Conservation (phyloP, 257 asterid species). For the Solanum lignicaule region DNA sequence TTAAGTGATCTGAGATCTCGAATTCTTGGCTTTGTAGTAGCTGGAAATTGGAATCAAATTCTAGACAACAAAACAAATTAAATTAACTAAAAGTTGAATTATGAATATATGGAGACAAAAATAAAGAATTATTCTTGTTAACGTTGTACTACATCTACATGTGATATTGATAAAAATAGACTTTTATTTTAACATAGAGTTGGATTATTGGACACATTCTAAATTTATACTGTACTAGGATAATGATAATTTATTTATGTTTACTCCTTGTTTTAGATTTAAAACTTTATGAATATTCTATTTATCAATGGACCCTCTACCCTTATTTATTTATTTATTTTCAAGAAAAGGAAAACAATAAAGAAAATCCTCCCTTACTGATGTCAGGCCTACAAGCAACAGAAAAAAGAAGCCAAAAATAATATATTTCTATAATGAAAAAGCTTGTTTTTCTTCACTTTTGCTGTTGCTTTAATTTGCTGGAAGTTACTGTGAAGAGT, state of each 20-base stretch:
- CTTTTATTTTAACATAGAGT: not conserved
- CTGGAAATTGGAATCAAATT: conserved; percentile 66
- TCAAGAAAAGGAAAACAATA: not conserved
- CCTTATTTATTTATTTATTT: not conserved
- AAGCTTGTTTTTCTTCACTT: not conserved
- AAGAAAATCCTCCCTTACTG: not conserved
- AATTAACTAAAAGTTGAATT: not conserved
- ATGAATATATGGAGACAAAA: not conserved
- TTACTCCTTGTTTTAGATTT: not conserved
- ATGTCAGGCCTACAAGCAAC: not conserved
- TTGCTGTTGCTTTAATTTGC: not conserved
- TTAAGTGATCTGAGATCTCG: conserved; percentile 74
- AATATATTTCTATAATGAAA: not conserved
- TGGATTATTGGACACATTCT: not conserved
- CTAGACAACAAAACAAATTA: conserved; percentile 16
- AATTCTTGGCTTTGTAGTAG: conserved; percentile 67
- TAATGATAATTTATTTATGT: not conserved
- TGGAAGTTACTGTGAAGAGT: not conserved
- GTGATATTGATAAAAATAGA: not conserved
- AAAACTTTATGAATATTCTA: not conserved
- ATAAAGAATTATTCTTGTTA: not conserved
- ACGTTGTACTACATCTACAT: not conserved
- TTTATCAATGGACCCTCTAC: not conserved
- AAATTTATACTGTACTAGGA: not conserved
- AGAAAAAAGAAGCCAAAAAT: not conserved